Evolutionary conservation across 1,284 basidiomycete genomes (phyloP), one percentile per base, ranked within the genome.

Genomic region (Ceratobasidium sp.): DNA sequence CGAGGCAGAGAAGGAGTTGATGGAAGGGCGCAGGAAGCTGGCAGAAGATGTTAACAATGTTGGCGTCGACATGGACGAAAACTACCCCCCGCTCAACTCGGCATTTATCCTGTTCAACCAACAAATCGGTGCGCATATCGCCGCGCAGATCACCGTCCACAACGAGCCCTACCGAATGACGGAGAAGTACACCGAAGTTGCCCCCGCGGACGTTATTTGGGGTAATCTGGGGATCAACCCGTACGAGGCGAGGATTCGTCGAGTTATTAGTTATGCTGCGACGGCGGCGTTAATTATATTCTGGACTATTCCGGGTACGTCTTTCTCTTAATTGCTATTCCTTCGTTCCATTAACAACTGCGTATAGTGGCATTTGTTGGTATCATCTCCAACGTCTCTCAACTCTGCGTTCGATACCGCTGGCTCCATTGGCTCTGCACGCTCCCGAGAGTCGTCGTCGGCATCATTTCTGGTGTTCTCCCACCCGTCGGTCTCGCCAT

Each of bases 71-170:
- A 87, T 89, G 80, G 85, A 84, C 58, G 87, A 89, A 77, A 88
- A 88, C 40, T 90, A 89, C 83, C 86, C 86, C 3, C 92, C 93
- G 0, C 84, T 94, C 80, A 95, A 91, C 23, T 90, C 89, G 77
- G 91, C 89, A 0, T 96, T 96, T 85, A 91, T 96, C 80, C 89
- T 93, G 71, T 95, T 94, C 86, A 91, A 94, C 84, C 88, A 92
- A 73, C 94, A 95, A 84, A 90, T 94, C 81, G 94, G 92, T 12
- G 92, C 92, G 1, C 92, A 93, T 84, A 90, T 94, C 80, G 89
- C 93, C 26, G 89, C 88, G 1, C 91, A 92, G 82, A 90, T 89
- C 79, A 83, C 92, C 58, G 87, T 88, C 61, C 89, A 91, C 82
- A 89, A 91, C 81, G 85, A 89, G 83, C 86, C 86, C 80, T 84